A percentile compares a stretch with the other conserved stretches of the same genome.
Conservation (phyloP, 805 yeast species). For the Candida takata region DNA sequence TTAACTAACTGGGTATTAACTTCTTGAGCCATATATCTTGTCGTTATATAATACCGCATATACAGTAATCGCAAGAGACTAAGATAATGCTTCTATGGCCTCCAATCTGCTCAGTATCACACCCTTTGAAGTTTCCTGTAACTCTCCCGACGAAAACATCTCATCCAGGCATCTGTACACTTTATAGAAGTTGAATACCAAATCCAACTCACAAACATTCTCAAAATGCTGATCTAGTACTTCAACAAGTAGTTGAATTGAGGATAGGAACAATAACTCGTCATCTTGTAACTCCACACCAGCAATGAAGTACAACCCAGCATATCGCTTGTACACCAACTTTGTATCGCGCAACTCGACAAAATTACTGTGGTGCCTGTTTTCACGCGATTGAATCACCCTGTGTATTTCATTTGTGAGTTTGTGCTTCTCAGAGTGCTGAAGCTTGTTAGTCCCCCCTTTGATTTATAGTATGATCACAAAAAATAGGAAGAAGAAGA, state of each 20-base stretch:
- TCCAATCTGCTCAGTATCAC: conserved; percentile 65
- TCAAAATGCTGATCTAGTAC: conserved; percentile 79
- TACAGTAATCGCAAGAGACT: not conserved
- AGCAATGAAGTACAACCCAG: conserved; percentile 84
- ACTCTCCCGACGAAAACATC: conserved; percentile 83
- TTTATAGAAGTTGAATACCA: conserved; percentile 86
- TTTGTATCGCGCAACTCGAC: conserved; percentile 63
- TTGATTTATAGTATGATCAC: too few relatives aligned
- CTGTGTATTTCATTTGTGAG: conserved; percentile 65
- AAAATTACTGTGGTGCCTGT: conserved; percentile 74
- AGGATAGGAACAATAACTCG: conserved; percentile 76
- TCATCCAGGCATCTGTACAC: conserved; percentile 81
- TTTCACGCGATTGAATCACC: conserved; percentile 74
- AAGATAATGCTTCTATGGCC: conserved; percentile 37
- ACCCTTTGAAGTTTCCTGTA: conserved; percentile 76
- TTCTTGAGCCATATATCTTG: too few relatives aligned
- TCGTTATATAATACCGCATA: not conserved
- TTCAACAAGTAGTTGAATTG: conserved; percentile 84
- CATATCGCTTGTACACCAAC: conserved; percentile 82
- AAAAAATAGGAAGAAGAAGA: too few relatives aligned
- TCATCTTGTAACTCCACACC: conserved; percentile 76
- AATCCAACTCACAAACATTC: conserved; percentile 83
- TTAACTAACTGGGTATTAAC: not conserved
- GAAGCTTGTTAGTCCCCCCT: conserved; percentile 17
- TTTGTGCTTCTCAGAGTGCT: conserved; percentile 39